Evolutionary conservation across 352 stramenopile species (phyloP), one percentile per base, ranked within the genome.

Genomic region (Phytophthora pisi): DNA sequence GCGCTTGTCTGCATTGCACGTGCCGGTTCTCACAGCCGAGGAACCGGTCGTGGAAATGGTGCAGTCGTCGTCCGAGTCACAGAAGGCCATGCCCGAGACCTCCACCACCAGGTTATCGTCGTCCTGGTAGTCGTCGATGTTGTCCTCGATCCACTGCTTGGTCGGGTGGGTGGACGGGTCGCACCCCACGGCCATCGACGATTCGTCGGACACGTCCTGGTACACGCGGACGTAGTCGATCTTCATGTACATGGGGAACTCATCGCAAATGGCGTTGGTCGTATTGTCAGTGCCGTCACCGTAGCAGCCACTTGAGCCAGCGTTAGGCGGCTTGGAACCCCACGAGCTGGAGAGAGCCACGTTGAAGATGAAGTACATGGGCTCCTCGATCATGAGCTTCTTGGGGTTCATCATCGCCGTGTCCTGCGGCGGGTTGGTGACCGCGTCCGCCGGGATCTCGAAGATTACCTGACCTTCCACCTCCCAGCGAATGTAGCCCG

Each of bases 311-410:
- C 61, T 36, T 1, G 20, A 36, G 2, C 69, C 61, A 18, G 53
- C 38, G 45, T 81, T 81, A 2, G 73, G 73, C 11, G 73, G 73
- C 13, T 30, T 66, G 2, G 69, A 54, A 18, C 70, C 89, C 91
- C 91, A 97, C 0, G 54, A 61, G 20, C 54, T 61, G 1, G 54
- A 45, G 9, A 61, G 30, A 15, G 54, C 54, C 15, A 61, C 93
- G 75, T 97, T 97, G 59, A 97, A 72, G 18, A 97, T 72, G 53
- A 97, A 71, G 71, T 95, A 96, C 70, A 88, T 92, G 3, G 91
- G 89, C 66, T 97, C 91, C 23, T 66, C 78, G 42, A 97, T 81
- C 78, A 99, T 98, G 57, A 90, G 88, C 75, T 78, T 96, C 75
- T 71, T 86, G 62, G 81, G 89, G 89, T 72, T 93, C 61, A 51